Evolutionary conservation across 2,329 filamentous ascomycete genomes (phyloP).

Genomic region (Fusarium pininemorale): DNA sequence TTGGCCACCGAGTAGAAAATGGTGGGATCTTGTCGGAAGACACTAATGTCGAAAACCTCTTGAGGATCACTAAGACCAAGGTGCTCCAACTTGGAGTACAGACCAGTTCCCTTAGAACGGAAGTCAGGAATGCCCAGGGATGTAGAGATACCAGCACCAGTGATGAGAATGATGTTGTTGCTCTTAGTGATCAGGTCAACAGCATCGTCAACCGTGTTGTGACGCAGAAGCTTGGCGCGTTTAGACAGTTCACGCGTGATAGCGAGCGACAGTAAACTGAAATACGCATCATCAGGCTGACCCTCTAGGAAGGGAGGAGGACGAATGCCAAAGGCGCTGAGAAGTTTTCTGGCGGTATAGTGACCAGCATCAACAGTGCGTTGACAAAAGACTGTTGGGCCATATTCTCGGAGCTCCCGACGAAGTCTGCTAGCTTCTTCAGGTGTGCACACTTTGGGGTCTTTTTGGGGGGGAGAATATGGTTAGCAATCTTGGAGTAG

Average conservation of each 20-base stretch:
- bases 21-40: constrained; percentile 85
- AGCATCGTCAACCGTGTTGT: constrained; percentile 90
- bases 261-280: constrained; percentile 77
- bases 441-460: constrained; percentile 67
- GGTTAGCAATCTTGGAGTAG: constrained; percentile 4
- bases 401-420: constrained; percentile 76
- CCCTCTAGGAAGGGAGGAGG: constrained; percentile 79
- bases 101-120: constrained; percentile 88
- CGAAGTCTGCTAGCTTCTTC: constrained; percentile 76
- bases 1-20: constrained; percentile 93
- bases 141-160: constrained; percentile 95
- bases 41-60: constrained; percentile 90
- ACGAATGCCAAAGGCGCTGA: constrained; percentile 84
- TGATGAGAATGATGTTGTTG: constrained; percentile 90
- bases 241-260: constrained; percentile 84
- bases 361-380: constrained; percentile 74
- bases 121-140: constrained; percentile 98
- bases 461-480: constrained; percentile 29
- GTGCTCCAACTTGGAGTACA: constrained; percentile 85
- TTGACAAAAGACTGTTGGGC: constrained; percentile 80
- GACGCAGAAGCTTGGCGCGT: constrained; percentile 79
- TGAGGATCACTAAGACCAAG: constrained; percentile 85
- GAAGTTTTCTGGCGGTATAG: constrained; percentile 82
- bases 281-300: constrained; percentile 73
- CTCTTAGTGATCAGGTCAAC: constrained; percentile 77